Evolutionary conservation across 352 stramenopile genomes (phyloP), one percentile per base, ranked within the genome.

Genomic region (Globisporangium viniferum): DNA sequence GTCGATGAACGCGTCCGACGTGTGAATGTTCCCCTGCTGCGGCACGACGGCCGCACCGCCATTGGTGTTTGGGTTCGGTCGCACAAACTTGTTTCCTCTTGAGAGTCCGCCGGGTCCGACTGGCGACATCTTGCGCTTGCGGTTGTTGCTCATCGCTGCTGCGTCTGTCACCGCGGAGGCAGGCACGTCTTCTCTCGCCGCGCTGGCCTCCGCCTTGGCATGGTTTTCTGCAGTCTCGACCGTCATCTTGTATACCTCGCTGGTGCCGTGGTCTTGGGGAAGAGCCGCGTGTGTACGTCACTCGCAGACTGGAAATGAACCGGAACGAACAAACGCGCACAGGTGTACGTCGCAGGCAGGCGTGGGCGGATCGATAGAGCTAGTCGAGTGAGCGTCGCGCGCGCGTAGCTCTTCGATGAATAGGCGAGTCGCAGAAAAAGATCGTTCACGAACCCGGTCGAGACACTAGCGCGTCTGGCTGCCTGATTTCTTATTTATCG

Each of bases 81-180:
- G 77, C 33, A 82, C 80, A 54, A 89, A 77, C 62, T 89, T 89
- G 67, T 69, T 73, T 0, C 81, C 78, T 65, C 81, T 77, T 64
- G 80, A 81, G 20, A 89, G 77, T 1, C 54, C 67, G 5, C 41
- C 60, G 67, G 22, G 79, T 35, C 69, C 78, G 10, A 76, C 75
- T 22, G 78, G 82, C 33, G 77, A 80, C 71, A 88, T 91, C 81
- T 92, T 91, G 49, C 86, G 83, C 80, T 93, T 93, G 74, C 86
- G 86, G 68, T 86, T 89, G 56, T 66, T 66, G n/a, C n/a, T 29
- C 31, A 29, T 56, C 20, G 59, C 54, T 57, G 56, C 41, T 48
- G 63, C 44, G n/a, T 22, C 29, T 27, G 48, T 44, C 58, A 14
- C 31, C 6, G 60, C 22, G n/a, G 10, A 22, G 12, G 51, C 51